Evolutionary conservation across 352 stramenopile species (phyloP).

Genomic region (Pythium folliculosum): DNA sequence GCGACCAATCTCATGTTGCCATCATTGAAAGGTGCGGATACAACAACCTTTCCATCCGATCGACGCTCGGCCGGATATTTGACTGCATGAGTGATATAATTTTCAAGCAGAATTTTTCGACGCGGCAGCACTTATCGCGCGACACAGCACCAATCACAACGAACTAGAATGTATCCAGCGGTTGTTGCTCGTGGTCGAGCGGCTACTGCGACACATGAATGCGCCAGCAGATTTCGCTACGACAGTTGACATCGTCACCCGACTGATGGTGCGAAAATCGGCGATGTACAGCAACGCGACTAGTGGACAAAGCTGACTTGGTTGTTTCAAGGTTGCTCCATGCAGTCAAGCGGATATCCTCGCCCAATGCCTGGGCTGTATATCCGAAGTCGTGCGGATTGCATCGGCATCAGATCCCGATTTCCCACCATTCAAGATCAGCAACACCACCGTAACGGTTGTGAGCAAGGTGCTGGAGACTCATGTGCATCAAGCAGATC

Average conservation of each 20-base stretch:
- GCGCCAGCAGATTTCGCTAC: neutral
- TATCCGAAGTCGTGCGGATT: constrained; percentile 6
- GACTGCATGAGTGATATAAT: too few species aligned
- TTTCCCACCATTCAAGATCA: constrained; percentile 4
- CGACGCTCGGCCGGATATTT: too few species aligned
- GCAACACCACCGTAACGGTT: neutral
- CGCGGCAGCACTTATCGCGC: neutral
- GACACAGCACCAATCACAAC: constrained; percentile 2
- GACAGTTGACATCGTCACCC: constrained; percentile 8
- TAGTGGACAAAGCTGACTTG: neutral
- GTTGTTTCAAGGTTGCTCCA: constrained; percentile 5
- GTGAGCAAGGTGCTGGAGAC: constrained; percentile 4
- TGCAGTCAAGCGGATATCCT: neutral
- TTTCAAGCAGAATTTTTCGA: constrained; percentile 5
- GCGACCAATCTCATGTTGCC: neutral
- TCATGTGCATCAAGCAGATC: neutral
- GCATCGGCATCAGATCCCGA: neutral
- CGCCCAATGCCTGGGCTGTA: constrained; percentile 8
- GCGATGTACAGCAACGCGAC: too few species aligned
- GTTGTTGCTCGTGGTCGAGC: constrained; percentile 11
- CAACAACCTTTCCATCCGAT: too few species aligned
- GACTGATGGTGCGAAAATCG: constrained; percentile 7
- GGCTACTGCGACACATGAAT: neutral
- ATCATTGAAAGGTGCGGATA: constrained; percentile 9
- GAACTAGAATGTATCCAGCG: constrained; percentile 3